Evolutionary conservation across 1,284 basidiomycete species (phyloP).

Genomic region (Inonotus hispidus): DNA sequence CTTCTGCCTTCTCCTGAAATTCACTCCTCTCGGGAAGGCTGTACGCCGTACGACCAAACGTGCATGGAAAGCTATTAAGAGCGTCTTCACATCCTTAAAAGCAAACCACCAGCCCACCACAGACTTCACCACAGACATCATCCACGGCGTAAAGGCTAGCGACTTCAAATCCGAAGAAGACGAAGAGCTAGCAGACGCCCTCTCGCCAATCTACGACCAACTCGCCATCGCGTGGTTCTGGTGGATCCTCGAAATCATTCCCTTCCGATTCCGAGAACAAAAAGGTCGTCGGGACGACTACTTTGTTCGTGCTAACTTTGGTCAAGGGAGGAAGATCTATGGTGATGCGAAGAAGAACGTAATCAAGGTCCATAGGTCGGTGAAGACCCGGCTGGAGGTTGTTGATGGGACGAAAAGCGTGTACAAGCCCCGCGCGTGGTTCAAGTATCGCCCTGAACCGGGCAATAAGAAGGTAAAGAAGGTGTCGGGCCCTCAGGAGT

Average conservation of each 20-base stretch:
- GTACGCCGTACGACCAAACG: not conserved
- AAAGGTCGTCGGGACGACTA: constrained; percentile 16
- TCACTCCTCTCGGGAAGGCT: constrained; percentile 4
- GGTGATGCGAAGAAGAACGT: constrained; percentile 19
- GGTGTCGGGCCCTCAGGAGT: constrained; percentile 3
- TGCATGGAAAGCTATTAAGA: not conserved
- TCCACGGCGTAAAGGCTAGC: constrained; percentile 6
- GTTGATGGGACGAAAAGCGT: constrained; percentile 4
- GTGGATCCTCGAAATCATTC: constrained; percentile 43
- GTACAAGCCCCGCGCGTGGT: constrained; percentile 17
- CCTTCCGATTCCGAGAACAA: constrained; percentile 19
- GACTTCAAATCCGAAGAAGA: constrained; percentile 36
- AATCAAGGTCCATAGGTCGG: constrained; percentile 14
- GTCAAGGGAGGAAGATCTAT: constrained; percentile 17
- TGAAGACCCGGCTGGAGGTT: constrained; percentile 17
- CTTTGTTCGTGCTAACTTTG: constrained; percentile 16
- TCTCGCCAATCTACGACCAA: constrained; percentile 41
- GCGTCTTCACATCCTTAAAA: not conserved
- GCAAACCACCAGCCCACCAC: not conserved
- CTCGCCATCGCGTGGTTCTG: constrained; percentile 33
- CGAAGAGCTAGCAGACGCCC: constrained; percentile 43
- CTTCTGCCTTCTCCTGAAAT: constrained; percentile 4
- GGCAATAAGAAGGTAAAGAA: constrained; percentile 13
- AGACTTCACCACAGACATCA: constrained; percentile 19
- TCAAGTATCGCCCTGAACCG: not conserved